Percentiles rank a stretch among this genome's conserved stretches.
phyloP scores from a whole-genome alignment of 164 flowering plant species.

The Taxillus chinensis region DNA sequence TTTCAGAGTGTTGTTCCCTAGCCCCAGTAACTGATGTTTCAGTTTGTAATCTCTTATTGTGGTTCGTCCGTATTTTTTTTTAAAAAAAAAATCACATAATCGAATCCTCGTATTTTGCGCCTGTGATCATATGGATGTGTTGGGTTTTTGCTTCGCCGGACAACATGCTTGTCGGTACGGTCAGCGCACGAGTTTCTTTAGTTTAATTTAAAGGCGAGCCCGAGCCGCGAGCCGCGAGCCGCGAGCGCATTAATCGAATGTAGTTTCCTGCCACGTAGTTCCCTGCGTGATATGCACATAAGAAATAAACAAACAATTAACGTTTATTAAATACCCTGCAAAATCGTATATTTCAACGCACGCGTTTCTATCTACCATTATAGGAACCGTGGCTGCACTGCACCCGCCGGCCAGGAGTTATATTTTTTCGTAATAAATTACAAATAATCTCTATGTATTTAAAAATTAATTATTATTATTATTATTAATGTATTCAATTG shows the following conservation, averaged over 20 bases:
- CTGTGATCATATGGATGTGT: background rate
- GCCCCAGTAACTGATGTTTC: background rate
- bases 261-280: background rate
- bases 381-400: too few species aligned
- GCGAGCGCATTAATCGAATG: background rate
- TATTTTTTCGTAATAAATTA: too few species aligned
- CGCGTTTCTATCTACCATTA: too few species aligned
- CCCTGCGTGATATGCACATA: background rate
- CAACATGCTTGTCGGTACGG: background rate
- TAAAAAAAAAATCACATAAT: background rate
- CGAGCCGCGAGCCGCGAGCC: conserved; percentile 2
- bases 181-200: background rate
- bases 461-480: too few species aligned
- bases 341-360: too few species aligned
- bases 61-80: background rate
- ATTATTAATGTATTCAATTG: too few species aligned
- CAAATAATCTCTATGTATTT: too few species aligned
- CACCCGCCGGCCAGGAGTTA: too few species aligned
- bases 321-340: too few species aligned
- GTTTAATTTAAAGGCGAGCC: background rate
- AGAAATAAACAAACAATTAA: too few species aligned
- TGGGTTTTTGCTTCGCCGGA: background rate
- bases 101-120: background rate
- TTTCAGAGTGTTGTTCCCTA: conserved; percentile 11
- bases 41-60: conserved; percentile 8